These are phyloP conservation scores for Trichosporon asahii DNA, from an alignment of 1,284 basidiomycete species.

Conservation along the genomic window DNA sequence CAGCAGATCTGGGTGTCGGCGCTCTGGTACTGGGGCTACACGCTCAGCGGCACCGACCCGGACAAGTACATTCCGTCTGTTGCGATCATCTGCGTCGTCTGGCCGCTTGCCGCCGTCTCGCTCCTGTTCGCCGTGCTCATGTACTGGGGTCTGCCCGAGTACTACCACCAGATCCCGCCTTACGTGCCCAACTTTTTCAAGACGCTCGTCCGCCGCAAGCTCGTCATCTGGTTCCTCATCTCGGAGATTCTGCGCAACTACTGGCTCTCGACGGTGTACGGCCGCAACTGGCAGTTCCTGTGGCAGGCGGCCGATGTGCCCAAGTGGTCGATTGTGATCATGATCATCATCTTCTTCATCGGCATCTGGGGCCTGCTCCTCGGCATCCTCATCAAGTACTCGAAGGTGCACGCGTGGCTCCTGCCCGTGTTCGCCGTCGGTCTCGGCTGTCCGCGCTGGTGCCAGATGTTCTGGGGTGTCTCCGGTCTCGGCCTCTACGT, in stretches of 20 bases:
- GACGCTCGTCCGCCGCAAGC: conserved; percentile 80
- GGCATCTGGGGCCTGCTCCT: conserved; percentile 75
- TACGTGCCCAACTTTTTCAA: conserved; percentile 86
- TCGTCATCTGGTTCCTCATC: conserved; percentile 88
- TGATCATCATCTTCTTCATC: conserved; percentile 78
- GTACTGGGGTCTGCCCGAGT: conserved; percentile 74
- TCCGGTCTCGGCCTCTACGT: conserved; percentile 64
- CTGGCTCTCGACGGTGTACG: conserved; percentile 79
- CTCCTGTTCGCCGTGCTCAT: conserved; percentile 75
- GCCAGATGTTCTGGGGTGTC: conserved; percentile 62
- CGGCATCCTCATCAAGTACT: conserved; percentile 72
- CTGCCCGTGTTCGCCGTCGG: conserved; percentile 89
- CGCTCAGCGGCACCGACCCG: conserved; percentile 59
- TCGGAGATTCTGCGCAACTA: conserved; percentile 85
- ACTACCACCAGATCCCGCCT: conserved; percentile 65
- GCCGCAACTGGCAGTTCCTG: conserved; percentile 88
- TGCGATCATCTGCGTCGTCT: conserved; percentile 66
- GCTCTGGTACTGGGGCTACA: conserved; percentile 89
- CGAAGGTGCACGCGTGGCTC: conserved; percentile 89
- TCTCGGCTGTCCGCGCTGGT: conserved; percentile 86
- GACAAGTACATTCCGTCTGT: conserved; percentile 41
- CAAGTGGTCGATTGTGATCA: conserved; percentile 74
- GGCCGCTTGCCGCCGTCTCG: conserved; percentile 72
- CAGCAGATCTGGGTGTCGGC: conserved; percentile 90
- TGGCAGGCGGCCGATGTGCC: conserved; percentile 74